Percentiles rank a stretch among this genome's conserved stretches.
Conservation (phyloP, 108 stramenopile species). For the Stephanodiscus triporus region DNA sequence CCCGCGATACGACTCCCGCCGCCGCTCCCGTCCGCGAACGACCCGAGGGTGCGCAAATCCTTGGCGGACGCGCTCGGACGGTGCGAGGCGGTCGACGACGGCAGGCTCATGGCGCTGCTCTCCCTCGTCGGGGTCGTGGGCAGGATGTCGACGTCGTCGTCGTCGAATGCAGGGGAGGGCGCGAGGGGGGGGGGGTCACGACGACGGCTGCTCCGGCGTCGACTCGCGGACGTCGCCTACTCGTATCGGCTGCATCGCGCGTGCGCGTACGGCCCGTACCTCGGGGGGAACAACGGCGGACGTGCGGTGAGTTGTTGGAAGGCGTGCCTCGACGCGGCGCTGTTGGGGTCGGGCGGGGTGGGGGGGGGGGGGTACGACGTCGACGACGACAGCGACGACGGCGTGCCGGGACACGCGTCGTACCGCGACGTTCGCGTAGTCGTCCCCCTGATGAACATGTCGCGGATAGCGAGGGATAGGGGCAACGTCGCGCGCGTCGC, state of each 20-base stretch:
- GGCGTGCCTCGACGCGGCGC: conserved; percentile 41
- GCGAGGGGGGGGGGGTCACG: no score
- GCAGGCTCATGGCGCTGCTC: background rate
- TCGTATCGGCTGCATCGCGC: conserved; percentile 34
- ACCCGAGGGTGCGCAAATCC: background rate
- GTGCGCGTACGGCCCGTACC: background rate
- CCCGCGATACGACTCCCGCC: no score
- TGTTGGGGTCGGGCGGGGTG: background rate
- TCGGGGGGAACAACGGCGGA: conserved; percentile 23
- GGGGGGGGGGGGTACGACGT: background rate
- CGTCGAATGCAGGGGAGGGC: background rate
- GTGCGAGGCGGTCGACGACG: no score
- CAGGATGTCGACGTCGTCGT: background rate
- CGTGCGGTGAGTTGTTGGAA: conserved; percentile 41
- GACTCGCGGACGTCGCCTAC: conserved; percentile 23
- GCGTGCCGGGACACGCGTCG: background rate
- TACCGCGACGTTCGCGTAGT: conserved; percentile 40
- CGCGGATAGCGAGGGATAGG: conserved; percentile 62
- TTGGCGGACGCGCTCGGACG: no score
- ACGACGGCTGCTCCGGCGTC: background rate
- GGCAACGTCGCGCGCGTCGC: conserved; percentile 57
- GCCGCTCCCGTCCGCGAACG: background rate
- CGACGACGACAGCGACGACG: conserved; percentile 8
- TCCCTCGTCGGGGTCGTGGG: background rate
- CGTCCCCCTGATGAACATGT: conserved; percentile 54